Evolutionary conservation across 192 early-diverging fungal species (phyloP).

Genomic region (Coemansia sp.): DNA sequence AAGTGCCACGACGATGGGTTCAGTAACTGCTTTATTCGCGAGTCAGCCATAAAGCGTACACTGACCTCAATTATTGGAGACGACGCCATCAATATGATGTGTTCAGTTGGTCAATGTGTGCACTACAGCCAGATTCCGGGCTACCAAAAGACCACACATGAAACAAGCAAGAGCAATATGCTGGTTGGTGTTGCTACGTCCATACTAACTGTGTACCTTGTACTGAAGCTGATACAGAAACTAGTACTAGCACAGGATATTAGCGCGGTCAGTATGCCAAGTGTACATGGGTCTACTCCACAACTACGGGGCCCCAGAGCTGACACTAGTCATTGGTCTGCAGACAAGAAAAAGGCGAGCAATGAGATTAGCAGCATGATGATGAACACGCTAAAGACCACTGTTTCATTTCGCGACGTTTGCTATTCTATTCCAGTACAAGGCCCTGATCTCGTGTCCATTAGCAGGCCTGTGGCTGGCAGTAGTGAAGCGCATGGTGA

Average conservation of each 20-base stretch:
- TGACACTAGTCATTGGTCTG: not conserved
- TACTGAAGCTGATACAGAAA: conserved; percentile 35
- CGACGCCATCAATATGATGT: conserved; percentile 75
- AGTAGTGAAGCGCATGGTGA: not conserved
- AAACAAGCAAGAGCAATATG: conserved; percentile 44
- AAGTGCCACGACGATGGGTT: conserved; percentile 72
- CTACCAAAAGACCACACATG: conserved; percentile 47
- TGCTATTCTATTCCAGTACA: conserved; percentile 40
- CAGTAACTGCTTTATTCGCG: conserved; percentile 82
- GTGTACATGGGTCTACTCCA: not conserved
- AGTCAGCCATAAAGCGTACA: conserved; percentile 37
- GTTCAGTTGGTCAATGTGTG: conserved; percentile 83
- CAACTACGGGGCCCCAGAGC: not conserved
- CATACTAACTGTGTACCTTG: conserved; percentile 44
- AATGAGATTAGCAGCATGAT: conserved; percentile 35
- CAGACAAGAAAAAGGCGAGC: not conserved
- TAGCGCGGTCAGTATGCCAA: not conserved
- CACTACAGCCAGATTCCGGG: conserved; percentile 87
- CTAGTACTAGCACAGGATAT: conserved; percentile 18
- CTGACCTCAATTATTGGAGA: conserved; percentile 76
- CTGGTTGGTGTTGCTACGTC: conserved; percentile 38
- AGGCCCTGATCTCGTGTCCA: conserved; percentile 25
- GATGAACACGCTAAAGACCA: conserved; percentile 22
- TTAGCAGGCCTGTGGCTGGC: conserved; percentile 4
- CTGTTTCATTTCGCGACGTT: conserved; percentile 45